phyloP scores from a whole-genome alignment of 2,329 filamentous ascomycete genomes.

The Leptoxyphium fumago region DNA sequence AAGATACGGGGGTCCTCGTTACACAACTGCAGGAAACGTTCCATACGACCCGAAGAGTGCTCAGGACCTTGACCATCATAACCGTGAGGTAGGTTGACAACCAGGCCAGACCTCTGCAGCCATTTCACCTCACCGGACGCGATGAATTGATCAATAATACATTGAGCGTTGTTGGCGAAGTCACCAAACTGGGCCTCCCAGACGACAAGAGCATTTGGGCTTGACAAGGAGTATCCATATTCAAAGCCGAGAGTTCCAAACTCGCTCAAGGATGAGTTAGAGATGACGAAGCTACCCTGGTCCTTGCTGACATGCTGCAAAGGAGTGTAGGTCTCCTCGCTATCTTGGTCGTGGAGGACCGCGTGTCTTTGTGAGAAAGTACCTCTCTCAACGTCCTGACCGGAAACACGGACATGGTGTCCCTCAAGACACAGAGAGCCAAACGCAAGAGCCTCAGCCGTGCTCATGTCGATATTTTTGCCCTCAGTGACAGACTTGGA shows the following conservation, averaged over 20 bases:
- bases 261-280: constrained; percentile 78
- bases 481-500: constrained; percentile 88
- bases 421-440: constrained; percentile 82
- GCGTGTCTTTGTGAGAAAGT: constrained; percentile 97
- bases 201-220: constrained; percentile 93
- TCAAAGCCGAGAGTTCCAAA: constrained; percentile 80
- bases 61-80: constrained; percentile 98
- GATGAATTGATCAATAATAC: constrained; percentile 97
- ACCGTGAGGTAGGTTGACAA: constrained; percentile 91
- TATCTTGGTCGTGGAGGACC: constrained; percentile 95
- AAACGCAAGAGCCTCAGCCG: constrained; percentile 89
- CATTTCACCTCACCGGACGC: constrained; percentile 96
- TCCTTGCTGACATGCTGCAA: constrained; percentile 78
- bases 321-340: constrained; percentile 81
- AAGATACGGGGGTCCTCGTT: constrained; percentile 94
- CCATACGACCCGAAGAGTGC: constrained; percentile 93
- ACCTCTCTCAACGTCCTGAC: constrained; percentile 97
- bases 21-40: constrained; percentile 91
- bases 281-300: constrained; percentile 91
- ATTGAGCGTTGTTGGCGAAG: constrained; percentile 98
- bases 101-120: constrained; percentile 92
- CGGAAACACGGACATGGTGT: constrained; percentile 92
- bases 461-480: constrained; percentile 94
- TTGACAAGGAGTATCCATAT: constrained; percentile 95
- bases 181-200: constrained; percentile 99